phyloP scores from a whole-genome alignment of 164 flowering plant species.

The Euptelea pleiosperma region DNA sequence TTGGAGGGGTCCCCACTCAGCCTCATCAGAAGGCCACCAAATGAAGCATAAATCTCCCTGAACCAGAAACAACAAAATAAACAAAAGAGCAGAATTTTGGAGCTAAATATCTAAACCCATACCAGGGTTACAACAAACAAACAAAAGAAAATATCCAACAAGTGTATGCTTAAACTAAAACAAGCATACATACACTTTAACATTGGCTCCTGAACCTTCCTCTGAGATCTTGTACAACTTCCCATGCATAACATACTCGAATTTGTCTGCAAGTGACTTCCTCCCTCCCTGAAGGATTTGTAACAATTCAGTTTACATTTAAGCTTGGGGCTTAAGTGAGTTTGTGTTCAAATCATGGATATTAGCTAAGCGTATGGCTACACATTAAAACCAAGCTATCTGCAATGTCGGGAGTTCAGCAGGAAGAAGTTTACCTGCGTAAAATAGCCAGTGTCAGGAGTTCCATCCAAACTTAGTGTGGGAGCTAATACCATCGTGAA shows the following conservation, averaged over 20 bases:
- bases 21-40: conserved; percentile 84
- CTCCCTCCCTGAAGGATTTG: conserved; percentile 45
- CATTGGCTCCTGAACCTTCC: conserved; percentile 42
- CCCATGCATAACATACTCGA: conserved; percentile 93
- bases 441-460: conserved; percentile 75
- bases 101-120: not conserved
- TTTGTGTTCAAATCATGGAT: too few relatives aligned
- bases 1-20: conserved; percentile 62
- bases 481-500: conserved; percentile 68
- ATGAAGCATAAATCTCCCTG: conserved; percentile 77
- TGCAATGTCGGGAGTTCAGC: too few relatives aligned
- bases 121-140: too few relatives aligned
- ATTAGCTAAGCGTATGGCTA: not conserved
- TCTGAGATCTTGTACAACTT: conserved; percentile 72
- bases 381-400: too few relatives aligned
- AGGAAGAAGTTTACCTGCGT: conserved; percentile 44
- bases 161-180: not conserved
- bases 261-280: conserved; percentile 75
- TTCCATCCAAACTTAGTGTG: conserved; percentile 80
- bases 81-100: not conserved
- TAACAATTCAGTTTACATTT: not conserved
- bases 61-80: conserved; percentile 8
- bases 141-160: not conserved
- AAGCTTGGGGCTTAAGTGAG: too few relatives aligned
- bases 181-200: conserved; percentile 48